Conservation (phyloP, 164 flowering plant genomes). For the Saururus chinensis region DNA sequence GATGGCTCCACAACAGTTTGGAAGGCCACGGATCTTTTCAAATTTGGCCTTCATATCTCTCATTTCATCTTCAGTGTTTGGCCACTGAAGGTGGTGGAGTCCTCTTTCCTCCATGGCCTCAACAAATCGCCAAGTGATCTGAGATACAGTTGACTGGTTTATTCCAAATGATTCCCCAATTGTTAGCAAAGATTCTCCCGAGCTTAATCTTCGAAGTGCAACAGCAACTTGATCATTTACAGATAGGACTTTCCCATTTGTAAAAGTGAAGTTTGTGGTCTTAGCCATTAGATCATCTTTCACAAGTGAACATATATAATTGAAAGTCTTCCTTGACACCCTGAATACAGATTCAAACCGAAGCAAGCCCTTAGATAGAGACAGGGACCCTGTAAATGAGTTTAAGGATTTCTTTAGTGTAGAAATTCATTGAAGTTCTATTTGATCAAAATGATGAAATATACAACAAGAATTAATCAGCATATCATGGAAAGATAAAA, state of each 20-base stretch:
- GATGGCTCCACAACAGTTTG: slow-evolving; percentile 83
- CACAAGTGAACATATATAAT: slow-evolving; percentile 74
- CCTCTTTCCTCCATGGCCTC: slow-evolving; percentile 76
- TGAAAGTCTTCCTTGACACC: slow-evolving; percentile 63
- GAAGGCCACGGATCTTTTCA: slow-evolving; percentile 65
- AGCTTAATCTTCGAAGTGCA: slow-evolving; percentile 67
- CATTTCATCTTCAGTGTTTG: slow-evolving; percentile 48
- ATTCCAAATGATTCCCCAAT: slow-evolving; percentile 59
- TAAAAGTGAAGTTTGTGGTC: slow-evolving; percentile 24
- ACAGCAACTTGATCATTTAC: slow-evolving; percentile 68
- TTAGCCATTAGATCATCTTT: slow-evolving; percentile 50
- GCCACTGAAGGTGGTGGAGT: slow-evolving; percentile 72
- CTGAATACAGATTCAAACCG: slow-evolving; percentile 46
- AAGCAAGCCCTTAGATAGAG: slow-evolving; percentile 32
- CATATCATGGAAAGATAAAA: too few species aligned
- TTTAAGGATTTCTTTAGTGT: not conserved
- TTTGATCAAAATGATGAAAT: too few species aligned
- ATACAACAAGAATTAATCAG: too few species aligned
- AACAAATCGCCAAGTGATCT: slow-evolving; percentile 79
- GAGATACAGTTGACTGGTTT: slow-evolving; percentile 68
- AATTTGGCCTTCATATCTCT: slow-evolving; percentile 49
- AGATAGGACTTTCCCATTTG: slow-evolving; percentile 43
- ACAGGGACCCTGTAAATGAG: slow-evolving; percentile 29
- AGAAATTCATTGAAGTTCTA: too few species aligned
- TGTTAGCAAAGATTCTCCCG: slow-evolving; percentile 57